Evolutionary conservation across 2,329 filamentous ascomycete species (phyloP).

Genomic region (Beauveria australis): DNA sequence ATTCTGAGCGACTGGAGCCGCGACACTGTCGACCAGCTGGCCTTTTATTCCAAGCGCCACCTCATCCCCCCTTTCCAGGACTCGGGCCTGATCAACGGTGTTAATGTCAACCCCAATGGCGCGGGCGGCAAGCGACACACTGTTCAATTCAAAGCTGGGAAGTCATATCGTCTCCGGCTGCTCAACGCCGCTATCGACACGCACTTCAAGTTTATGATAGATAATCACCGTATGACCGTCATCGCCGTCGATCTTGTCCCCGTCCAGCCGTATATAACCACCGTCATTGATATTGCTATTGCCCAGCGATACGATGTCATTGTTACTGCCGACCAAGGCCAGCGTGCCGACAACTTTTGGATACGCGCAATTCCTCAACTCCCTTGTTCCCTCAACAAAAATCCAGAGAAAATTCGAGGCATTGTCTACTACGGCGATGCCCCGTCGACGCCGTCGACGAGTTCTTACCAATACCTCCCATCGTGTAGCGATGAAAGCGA

Average conservation of each 20-base stretch:
- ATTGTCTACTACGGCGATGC: not conserved
- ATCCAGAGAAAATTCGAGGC: constrained; percentile 29
- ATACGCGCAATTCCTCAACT: constrained; percentile 35
- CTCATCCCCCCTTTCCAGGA: not conserved
- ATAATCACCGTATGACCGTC: constrained; percentile 49
- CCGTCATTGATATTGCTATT: constrained; percentile 24
- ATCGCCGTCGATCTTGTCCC: constrained; percentile 52
- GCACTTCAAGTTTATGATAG: constrained; percentile 42
- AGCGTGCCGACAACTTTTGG: constrained; percentile 32
- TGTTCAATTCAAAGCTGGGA: constrained; percentile 32
- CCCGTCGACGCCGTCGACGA: not conserved
- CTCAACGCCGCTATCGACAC: constrained; percentile 38
- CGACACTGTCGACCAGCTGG: not conserved
- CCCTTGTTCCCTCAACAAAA: constrained; percentile 32
- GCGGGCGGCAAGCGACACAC: constrained; percentile 23
- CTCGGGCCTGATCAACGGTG: not conserved
- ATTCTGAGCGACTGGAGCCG: constrained; percentile 54
- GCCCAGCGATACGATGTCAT: not conserved
- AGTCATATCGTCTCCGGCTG: constrained; percentile 38
- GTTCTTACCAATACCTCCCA: not conserved
- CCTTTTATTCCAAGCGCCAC: not conserved
- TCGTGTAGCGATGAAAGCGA: not conserved
- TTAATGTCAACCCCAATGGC: constrained; percentile 2
- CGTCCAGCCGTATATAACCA: constrained; percentile 22
- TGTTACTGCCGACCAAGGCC: not conserved